Percentiles rank a stretch among this genome's conserved stretches.
phyloP scores from a whole-genome alignment of 75 land plant species.

The Cupressus sempervirens region DNA sequence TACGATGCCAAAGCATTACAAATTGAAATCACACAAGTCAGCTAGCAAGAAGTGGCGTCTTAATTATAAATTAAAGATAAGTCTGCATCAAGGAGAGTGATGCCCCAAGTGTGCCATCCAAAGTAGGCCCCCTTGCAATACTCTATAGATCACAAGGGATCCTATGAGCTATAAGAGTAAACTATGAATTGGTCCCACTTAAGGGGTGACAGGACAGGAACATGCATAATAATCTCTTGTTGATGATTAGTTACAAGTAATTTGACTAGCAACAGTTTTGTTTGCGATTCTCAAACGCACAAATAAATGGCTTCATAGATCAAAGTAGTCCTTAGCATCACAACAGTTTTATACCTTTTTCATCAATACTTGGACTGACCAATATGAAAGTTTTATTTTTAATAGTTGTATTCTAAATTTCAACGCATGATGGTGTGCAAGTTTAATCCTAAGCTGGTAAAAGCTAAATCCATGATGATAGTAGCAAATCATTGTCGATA shows the following conservation, averaged over 20 bases:
- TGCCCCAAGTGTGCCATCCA: no score
- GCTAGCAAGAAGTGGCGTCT: no score
- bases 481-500: neutral
- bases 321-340: neutral
- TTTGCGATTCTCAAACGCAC: neutral
- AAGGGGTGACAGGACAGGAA: no score
- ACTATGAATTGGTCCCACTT: no score
- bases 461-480: neutral
- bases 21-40: no score
- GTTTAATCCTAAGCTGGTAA: neutral
- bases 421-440: neutral
- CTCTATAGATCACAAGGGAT: no score
- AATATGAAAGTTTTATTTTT: neutral
- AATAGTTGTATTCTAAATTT: neutral
- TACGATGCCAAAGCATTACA: no score
- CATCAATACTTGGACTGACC: neutral
- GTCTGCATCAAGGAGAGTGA: no score
- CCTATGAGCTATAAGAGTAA: no score
- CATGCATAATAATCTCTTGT: neutral
- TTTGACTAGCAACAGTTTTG: neutral
- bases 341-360: neutral
- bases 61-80: no score
- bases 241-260: neutral
- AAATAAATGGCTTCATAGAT: neutral
- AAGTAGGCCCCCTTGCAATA: no score